Evolutionary conservation across 768 basidiomycete species (phyloP), one percentile per base, ranked within the genome.

Genomic region (Phylloporus sp.): DNA sequence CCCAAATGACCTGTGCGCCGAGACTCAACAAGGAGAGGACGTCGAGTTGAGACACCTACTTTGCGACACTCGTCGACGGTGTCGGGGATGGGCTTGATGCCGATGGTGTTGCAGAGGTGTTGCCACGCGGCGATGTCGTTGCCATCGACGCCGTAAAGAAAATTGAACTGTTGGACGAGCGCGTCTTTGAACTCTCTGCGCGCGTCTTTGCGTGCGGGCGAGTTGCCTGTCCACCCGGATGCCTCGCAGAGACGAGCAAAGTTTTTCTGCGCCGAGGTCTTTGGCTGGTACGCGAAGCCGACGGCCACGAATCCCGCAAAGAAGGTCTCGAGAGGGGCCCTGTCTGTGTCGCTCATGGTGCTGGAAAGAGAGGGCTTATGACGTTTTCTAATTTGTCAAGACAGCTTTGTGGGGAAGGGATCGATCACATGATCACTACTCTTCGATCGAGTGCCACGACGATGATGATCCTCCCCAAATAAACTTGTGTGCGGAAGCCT

Each of bases 111-210:
- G 27, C 61, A 61, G n/a, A 63, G 52, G 20, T 45, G 42, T 2
- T 50, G 53, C 61, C 62, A 65, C 1, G 58, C 38, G 1, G 17
- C 18, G 1, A 61, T 11, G 35, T 58, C 40, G 8, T 54, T 44
- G 2, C 21, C 52, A 17, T 60, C 46, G 24, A 44, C 46, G 0
- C 63, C 61, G 15, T 51, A 63, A 24, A 54, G 21, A 13, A 44
- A 39, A 36, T 65, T 63, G 39, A 65, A 63, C 26, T 63, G 37
- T 27, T 61, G 40, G 1, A 60, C 52, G 29, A 63, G 56, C 6
- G 63, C 61, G 18, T 55, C 53, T 2, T 53, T 40, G 55, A 58
- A 62, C 11, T 21, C 37, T 4, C 11, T 2, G 8, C 39, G 45
- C 0, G 58, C 51, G 2, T 35, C 3, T 6, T n/a, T 1, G 8